These are phyloP conservation scores for Fraxinus cuspidata DNA, from an alignment of 257 asterid species.

Conservation along the genomic window DNA sequence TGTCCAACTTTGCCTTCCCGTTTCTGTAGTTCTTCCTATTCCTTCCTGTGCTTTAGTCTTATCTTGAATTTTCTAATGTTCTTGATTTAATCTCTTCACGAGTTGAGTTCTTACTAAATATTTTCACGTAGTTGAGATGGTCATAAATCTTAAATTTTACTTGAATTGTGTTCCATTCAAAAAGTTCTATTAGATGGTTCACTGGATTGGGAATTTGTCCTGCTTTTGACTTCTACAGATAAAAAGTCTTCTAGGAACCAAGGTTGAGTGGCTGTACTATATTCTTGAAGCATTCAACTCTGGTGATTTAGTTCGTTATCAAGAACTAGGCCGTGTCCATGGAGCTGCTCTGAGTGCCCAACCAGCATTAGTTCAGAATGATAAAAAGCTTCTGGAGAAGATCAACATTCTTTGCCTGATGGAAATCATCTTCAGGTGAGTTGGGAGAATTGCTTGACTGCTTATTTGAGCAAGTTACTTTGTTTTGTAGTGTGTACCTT, in stretches of 20 bases:
- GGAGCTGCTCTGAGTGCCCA: constrained; percentile 78
- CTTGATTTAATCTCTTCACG: neutral
- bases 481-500: constrained; percentile 7
- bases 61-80: neutral
- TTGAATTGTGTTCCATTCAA: neutral
- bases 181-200: neutral
- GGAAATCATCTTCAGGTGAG: constrained; percentile 93
- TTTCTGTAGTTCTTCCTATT: neutral
- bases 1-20: neutral
- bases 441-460: neutral
- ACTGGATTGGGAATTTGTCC: constrained; percentile 2
- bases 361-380: constrained; percentile 89
- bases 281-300: constrained; percentile 89
- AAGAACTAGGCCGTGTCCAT: constrained; percentile 81
- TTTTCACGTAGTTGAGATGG: constrained; percentile 6
- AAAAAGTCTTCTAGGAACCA: constrained; percentile 79
- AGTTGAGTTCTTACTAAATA: neutral
- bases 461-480: constrained; percentile 4
- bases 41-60: neutral
- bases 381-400: constrained; percentile 89
- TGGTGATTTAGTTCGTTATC: constrained; percentile 85
- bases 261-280: constrained; percentile 91
- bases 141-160: neutral
- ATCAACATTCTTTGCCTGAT: constrained; percentile 94
- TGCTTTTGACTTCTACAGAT: constrained; percentile 47